Evolutionary conservation across 192 early-diverging fungal genomes (phyloP), one percentile per base, ranked within the genome.

Genomic region (Linnemannia hyalina): DNA sequence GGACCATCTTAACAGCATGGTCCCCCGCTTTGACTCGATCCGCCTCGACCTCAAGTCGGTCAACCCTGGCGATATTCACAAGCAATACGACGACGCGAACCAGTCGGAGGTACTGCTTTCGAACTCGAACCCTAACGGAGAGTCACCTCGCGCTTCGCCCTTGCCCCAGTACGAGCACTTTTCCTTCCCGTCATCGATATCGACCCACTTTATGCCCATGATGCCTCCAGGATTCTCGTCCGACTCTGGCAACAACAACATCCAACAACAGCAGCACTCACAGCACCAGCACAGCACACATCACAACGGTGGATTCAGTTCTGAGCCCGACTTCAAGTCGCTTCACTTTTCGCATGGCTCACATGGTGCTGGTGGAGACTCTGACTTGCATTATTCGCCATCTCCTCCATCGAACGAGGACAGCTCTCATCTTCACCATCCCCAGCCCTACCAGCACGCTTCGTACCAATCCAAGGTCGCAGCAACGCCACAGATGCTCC

Each of bases 91-190:
- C 0, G 86, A 82, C 10, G 81, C 71, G 6, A 41, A 4, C 15
- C 26, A 68, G 29, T 74, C 78, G 7, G 84, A 81, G 10, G 32
- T 36, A 2, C 6, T 77, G 41, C 20, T 80, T n/a, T 76, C 88
- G 32, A 71, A 26, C 38, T 73, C 81, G 20, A 82, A 78, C n/a
- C 81, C 88, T 11, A 83, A 82, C 35, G 80, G 80, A 41, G 80
- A 80, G 42, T 87, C 80, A 0, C 85, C 88, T 16, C 73, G 85
- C 11, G 70, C 85, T 11, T 88, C 88, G 6, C 77, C 84, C 16
- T 78, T 87, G 75, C 76, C 70, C n/a, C 84, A 87, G 42, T 85
- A 86, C 46, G 81, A 86, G 42, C 81, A 86, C 16, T 77, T 83
- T 44, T 82, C 82, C 3, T 88, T 83, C 79, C 72, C 82, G 2